Percentiles rank a stretch among this genome's conserved stretches.
Evolutionary conservation across 495 filamentous ascomycete genomes (phyloP).

Genomic region (Penicillium argentinense): DNA sequence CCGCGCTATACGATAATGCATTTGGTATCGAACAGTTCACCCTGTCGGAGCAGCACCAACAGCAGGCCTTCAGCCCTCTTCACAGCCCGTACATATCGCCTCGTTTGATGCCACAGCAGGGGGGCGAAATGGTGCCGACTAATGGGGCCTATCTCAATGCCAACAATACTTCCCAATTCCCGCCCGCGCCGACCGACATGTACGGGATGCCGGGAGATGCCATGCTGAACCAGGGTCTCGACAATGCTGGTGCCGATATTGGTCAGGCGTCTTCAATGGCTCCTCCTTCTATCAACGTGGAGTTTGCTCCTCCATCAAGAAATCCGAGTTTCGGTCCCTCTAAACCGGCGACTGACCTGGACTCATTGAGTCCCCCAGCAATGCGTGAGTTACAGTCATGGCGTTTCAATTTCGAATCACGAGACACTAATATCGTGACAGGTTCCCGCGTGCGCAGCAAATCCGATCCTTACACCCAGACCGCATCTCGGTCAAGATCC

Average conservation of each 20-base stretch:
- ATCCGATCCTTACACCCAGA: conserved; percentile 68
- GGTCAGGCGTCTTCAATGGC: conserved; percentile 73
- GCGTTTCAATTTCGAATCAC: no score
- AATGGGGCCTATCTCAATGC: conserved; percentile 53
- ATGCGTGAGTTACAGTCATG: conserved; percentile 63
- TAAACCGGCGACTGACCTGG: conserved; percentile 62
- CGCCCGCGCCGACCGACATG: conserved; percentile 51
- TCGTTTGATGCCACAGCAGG: conserved; percentile 73
- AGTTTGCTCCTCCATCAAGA: conserved; percentile 83
- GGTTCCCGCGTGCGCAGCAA: conserved; percentile 63
- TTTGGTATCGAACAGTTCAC: conserved; percentile 78
- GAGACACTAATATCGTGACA: conserved; percentile 29
- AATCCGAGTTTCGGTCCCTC: conserved; percentile 69
- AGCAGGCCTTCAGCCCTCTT: conserved; percentile 66
- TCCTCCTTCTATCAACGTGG: conserved; percentile 88
- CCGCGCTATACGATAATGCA: conserved; percentile 71
- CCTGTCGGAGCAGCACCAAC: conserved; percentile 68
- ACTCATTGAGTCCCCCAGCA: conserved; percentile 82
- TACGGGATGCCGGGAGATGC: conserved; percentile 49
- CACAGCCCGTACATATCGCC: conserved; percentile 87
- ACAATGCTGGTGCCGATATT: conserved; percentile 51
- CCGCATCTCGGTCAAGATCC: conserved; percentile 44
- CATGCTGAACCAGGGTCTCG: conserved; percentile 23
- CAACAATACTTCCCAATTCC: conserved; percentile 47
- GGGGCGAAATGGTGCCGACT: conserved; percentile 44